Evolutionary conservation across 2,329 filamentous ascomycete genomes (phyloP), one percentile per base, ranked within the genome.

Genomic region (Diaporthe amygdali): DNA sequence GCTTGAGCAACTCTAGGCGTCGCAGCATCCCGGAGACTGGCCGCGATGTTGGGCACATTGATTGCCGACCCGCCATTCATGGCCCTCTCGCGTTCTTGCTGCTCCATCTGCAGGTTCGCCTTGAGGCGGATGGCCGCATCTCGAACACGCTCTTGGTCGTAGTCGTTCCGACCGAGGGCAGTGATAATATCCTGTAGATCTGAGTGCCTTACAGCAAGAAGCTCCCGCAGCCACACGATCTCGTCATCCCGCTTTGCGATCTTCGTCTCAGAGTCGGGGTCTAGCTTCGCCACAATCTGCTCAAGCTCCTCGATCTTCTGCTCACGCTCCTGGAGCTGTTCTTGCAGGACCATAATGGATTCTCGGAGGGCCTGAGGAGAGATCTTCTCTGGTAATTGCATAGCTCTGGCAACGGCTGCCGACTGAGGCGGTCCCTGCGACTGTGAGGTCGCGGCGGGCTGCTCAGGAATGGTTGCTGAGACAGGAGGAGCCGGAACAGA

Each of bases 51-150:
- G 5, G 94, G 93, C 75, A 96, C 86, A 68, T 86, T 89, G 72
- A 92, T 87, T 34, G 89, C 85, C 9, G 90, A 92, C 17, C 89
- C 89, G 59, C 91, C 91, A 68, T 92, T 91, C 82, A 94, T 89
- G 0, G 94, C 92, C 72, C 96, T 90, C 81, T 98, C 96, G 66
- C 94, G 94, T 82, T 98, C 95, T 80, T 97, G 94, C 79, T 97
- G 94, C 81, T 99, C 96, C 96, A 99, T 99, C 80, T 98, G 94
- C 44, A 99, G 86, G 78, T 97, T 98, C 17, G 96, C 94, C 79
- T 94, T 94, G 72, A 99, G 91, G 67, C 96, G 92, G 76, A 98
- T 98, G 44, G 94, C 94, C 7, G 95, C 95, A 79, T 98, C 95
- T 76, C 93, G 94, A 74, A 98, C 93, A 7, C 89, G 88, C 73